Evolutionary conservation across 768 basidiomycete genomes (phyloP), one percentile per base, ranked within the genome.

Genomic region (Serendipita sp.): DNA sequence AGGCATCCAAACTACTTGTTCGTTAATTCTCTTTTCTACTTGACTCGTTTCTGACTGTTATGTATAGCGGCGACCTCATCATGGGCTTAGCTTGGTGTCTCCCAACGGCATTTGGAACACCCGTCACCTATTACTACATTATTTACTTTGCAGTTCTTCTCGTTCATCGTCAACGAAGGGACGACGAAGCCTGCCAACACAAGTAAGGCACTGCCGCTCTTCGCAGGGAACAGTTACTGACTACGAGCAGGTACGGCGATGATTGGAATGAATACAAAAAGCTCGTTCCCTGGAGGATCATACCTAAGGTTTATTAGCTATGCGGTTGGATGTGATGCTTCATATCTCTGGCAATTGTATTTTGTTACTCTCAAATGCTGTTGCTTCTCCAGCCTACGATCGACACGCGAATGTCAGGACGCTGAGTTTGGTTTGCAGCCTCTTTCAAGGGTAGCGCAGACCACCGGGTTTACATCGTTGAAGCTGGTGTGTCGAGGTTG

Each of bases 41-140:
- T 30, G 37, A 3, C 38, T 47, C 63, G 56, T 56, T 63, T 45
- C 54, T 68, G 51, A 65, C 37, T 60, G 38, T 24, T 35, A 18
- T n/a, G 41, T 60, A 30, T 67, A 90, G 89, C 48, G 89, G 89
- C 24, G 92, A 94, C 71, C 78, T 92, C 68, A 74, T 95, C 65
- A 96, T 96, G 89, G 86, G 84, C 28, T 74, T 91, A 51, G 88
- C 92, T 0, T 98, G 95, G 94, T 96, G 86, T 64, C 80, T 97
- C 16, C 89, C 94, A 0, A 94, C 91, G 0, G 92, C 90, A 3
- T 91, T 96, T 74, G 78, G 84, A 51, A 93, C 92, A 0, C 95
- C 94, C 28, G 82, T 98, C 72, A 94, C 96, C 3, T 94, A 97
- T 77, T 99, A 94, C 78, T 98, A 98, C 71, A 82, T 89, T 34